These are phyloP conservation scores for Chimonanthus salicifolius DNA, from an alignment of 164 flowering plant genomes.

Conservation along the genomic window DNA sequence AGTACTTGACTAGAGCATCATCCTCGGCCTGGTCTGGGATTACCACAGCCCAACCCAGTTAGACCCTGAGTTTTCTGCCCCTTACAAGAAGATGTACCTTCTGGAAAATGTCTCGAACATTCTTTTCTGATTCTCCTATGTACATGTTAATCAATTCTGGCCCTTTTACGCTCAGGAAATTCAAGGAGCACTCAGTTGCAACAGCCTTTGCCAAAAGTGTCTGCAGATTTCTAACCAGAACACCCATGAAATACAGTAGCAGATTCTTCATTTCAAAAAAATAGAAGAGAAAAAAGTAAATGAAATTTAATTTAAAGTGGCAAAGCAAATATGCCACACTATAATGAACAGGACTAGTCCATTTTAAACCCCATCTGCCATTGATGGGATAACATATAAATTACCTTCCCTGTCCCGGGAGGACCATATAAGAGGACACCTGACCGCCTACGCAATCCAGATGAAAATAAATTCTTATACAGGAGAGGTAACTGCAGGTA, in stretches of 20 bases:
- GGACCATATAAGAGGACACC: conserved; percentile 99
- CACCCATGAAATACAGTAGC: neutral
- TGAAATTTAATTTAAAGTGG: neutral
- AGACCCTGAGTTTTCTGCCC: neutral
- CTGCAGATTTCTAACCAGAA: neutral
- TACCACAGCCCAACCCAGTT: neutral
- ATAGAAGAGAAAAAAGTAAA: neutral
- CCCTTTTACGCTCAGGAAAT: conserved; percentile 94
- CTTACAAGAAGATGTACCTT: conserved; percentile 44
- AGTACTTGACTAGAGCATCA: neutral
- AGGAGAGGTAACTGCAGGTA: conserved; percentile 75
- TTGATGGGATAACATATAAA: neutral
- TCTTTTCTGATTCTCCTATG: conserved; percentile 47
- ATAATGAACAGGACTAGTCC: neutral
- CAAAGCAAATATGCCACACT: neutral
- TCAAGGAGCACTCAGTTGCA: conserved; percentile 87
- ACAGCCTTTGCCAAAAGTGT: conserved; percentile 2
- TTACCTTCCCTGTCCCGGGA: conserved; percentile 96
- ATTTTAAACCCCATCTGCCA: neutral
- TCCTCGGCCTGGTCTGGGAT: neutral
- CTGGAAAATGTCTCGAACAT: conserved; percentile 89
- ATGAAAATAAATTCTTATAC: conserved; percentile 88
- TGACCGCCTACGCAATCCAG: conserved; percentile 91
- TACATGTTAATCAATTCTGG: conserved; percentile 83
- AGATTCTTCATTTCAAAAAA: neutral